Base-by-base conservation (phyloP, 805 yeast species). In the Ogataea neopini region DNA sequence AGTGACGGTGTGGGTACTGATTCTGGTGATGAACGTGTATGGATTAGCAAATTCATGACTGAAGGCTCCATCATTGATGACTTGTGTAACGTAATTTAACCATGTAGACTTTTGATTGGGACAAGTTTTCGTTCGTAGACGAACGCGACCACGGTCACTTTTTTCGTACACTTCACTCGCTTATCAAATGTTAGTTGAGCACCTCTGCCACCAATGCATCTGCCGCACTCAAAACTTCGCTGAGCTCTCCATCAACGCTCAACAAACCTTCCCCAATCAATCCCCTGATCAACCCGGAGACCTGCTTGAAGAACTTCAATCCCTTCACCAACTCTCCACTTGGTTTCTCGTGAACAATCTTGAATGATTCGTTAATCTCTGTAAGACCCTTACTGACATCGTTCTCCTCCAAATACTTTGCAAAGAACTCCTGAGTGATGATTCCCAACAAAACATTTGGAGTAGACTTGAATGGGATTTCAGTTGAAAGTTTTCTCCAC, bases 371-470 rank as follows among this genome's bases (percentile, higher is more conserved):
- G 32, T 52, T 51, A 13, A 56, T 45, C 8, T 37, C 39, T n/a
- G 49, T 25, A 6, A 56, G 36, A 1, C 54, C 47, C 29, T 52
- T 54, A 13, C 44, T 43, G 2, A 53, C 14, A 17, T 56, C 51
- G 22, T 48, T 23, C 13, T 59, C 59, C 17, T 44, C 44, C 11
- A 55, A 39, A 41, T 56, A 60, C 0, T 43, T 33, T 47, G 77
- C 81, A 36, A 81, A 73, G 54, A 76, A 80, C 15, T 77, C 68
- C 57, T 81, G 81, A 5, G 77, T 69, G 3, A 84, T 70, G 9
- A 85, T 73, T 6, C 87, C 92, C 57, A 83, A 62, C 11, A 86
- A 69, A 1, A 88, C 81, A 58, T 75, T 84, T 49, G 87, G 84
- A 26, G 80, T 63, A 35, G 71, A 70, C 48, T 72, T 76, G 59